Conservation (phyloP, 306 rosid genomes). For the Amphicarpaea edgeworthii region DNA sequence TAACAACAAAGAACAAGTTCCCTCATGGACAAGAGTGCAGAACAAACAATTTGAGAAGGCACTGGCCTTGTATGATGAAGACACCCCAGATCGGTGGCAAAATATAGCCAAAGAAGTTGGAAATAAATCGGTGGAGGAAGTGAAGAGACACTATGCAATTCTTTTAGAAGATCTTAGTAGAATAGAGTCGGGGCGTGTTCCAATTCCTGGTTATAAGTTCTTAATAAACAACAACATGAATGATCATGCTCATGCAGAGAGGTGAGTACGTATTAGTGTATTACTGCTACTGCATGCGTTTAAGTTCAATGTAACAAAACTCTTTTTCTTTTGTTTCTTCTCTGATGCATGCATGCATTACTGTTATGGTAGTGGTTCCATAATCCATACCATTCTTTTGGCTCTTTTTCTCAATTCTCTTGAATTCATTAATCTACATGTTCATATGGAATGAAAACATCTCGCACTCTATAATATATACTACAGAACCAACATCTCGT, state of each 20-base stretch:
- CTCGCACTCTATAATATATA: too few relatives aligned
- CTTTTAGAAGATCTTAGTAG: constrained; percentile 18
- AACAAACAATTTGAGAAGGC: constrained; percentile 35
- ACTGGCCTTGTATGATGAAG: not conserved
- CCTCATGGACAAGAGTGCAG: not conserved
- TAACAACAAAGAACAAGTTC: not conserved
- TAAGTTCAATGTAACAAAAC: too few relatives aligned
- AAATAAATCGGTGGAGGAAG: constrained; percentile 26
- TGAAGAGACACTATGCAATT: constrained; percentile 33
- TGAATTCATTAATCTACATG: too few relatives aligned
- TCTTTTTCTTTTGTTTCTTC: too few relatives aligned
- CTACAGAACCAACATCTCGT: too few relatives aligned
- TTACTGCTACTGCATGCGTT: too few relatives aligned
- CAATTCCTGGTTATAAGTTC: constrained; percentile 15
- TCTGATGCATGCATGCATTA: too few relatives aligned
- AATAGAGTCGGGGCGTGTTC: constrained; percentile 32
- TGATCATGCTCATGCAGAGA: not conserved
- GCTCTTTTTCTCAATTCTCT: too few relatives aligned
- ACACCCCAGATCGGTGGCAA: constrained; percentile 29
- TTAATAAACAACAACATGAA: not conserved
- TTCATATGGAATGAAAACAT: too few relatives aligned
- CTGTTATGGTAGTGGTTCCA: too few relatives aligned
- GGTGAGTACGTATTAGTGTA: not conserved
- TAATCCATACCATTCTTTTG: too few relatives aligned
- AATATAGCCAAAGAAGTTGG: constrained; percentile 28